Evolutionary conservation across 2,329 filamentous ascomycete genomes (phyloP), one percentile per base, ranked within the genome.

Genomic region (Fusarium cyanostomum): DNA sequence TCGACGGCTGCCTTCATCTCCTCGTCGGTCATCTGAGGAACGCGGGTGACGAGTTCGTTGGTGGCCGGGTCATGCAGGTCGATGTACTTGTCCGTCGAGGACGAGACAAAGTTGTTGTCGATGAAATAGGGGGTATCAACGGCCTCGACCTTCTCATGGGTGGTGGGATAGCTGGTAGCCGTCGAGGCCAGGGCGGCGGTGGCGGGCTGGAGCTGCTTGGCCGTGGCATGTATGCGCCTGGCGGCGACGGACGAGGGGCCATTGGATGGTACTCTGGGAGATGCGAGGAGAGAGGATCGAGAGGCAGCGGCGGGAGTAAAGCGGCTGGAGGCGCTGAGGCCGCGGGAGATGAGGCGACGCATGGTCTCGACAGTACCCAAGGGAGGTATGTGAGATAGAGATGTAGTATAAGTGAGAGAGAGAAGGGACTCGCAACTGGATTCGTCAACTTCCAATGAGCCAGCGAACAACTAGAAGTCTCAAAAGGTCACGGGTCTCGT

Each of bases 61-160:
- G 92, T 94, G 44, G 92, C 91, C 16, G 92, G 92, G 78, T 95
- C 92, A 78, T 91, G 82, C 65, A 95, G 81, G 71, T 93, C 90
- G 75, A 94, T 92, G 83, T 88, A 92, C 79, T 89, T 81, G 59
- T 86, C 84, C 26, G 91, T 82, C 71, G 83, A 78, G 15, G 91
- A 94, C 45, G 84, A 78, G 52, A 89, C 80, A 74, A 94, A 93
- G 75, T 90, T 80, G 80, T 95, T 95, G 82, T 95, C 86, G 68
- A 95, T 75, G 76, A 95, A 95, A 81, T 91, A 93, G 26, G 88
- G 89, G 12, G 92, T 94, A 74, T 94, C 78, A 33, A 90, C 87
- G 57, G 85, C 77, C 67, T 84, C 72, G 70, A 92, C 88, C 79
- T 87, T 87, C 51, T 90, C 88, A 80, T 95, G 92, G 18, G 83